Percentiles rank a stretch among this genome's conserved stretches.
Conservation (phyloP, 176 grass and related monocot species). For the Eleusine indica region DNA sequence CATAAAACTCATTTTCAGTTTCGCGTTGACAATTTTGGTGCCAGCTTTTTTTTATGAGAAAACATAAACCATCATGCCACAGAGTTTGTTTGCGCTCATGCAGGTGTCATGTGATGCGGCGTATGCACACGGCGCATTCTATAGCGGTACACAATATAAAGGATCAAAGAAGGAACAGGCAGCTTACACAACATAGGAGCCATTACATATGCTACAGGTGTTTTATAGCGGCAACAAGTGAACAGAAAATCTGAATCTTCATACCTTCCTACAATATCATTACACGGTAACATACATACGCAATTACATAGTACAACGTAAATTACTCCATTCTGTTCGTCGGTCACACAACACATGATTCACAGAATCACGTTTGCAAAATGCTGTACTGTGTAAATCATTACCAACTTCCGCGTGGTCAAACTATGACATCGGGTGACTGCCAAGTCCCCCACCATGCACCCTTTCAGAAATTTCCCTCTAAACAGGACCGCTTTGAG, state of each 20-base stretch:
- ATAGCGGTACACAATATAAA: neutral
- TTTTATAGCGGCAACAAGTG: neutral
- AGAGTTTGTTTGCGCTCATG: neutral
- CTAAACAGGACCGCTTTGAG: neutral
- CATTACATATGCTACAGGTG: neutral
- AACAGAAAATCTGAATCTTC: neutral
- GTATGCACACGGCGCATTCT: neutral
- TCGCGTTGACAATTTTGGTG: neutral
- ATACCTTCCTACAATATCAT: constrained; percentile 31
- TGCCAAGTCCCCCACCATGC: neutral
- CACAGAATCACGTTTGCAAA: constrained; percentile 38
- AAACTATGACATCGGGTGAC: constrained; percentile 21
- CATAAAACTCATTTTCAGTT: neutral
- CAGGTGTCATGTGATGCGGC: neutral
- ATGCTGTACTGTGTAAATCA: constrained; percentile 25
- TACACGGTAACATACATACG: constrained; percentile 24
- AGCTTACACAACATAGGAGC: neutral
- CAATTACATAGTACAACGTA: constrained; percentile 36
- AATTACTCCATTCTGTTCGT: constrained; percentile 16
- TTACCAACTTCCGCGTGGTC: constrained; percentile 33
- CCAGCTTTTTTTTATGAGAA: neutral
- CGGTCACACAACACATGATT: constrained; percentile 43
- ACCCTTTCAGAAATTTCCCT: constrained; percentile 20
- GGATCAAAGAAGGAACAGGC: neutral
- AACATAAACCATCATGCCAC: neutral